These are phyloP conservation scores for Lentinula lateritia DNA, from an alignment of 768 basidiomycete species.

Conservation along the genomic window DNA sequence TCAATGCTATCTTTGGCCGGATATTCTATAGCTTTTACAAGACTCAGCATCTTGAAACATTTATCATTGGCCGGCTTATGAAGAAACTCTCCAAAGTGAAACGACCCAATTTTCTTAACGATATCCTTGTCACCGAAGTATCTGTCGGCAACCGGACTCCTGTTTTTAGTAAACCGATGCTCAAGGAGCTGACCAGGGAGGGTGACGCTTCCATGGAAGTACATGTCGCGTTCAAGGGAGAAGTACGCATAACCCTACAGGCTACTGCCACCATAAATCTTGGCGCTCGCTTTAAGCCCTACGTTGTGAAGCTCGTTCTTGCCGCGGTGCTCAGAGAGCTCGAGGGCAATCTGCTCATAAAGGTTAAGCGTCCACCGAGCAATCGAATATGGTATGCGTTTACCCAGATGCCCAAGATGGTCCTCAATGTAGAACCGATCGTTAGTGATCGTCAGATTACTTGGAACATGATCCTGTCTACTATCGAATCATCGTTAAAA, in stretches of 20 bases:
- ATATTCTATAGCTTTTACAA: slow-evolving; percentile 90
- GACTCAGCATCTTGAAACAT: slow-evolving; percentile 75
- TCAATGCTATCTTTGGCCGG: slow-evolving; percentile 91
- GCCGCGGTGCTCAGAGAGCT: slow-evolving; percentile 85
- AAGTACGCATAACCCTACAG: slow-evolving; percentile 84
- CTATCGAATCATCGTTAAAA: slow-evolving; percentile 83
- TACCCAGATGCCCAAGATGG: slow-evolving; percentile 83
- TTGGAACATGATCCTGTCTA: slow-evolving; percentile 86
- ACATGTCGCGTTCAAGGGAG: slow-evolving; percentile 79
- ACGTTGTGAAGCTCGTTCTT: slow-evolving; percentile 84
- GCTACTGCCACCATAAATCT: slow-evolving; percentile 85
- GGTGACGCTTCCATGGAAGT: slow-evolving; percentile 91
- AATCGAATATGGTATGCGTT: slow-evolving; percentile 97
- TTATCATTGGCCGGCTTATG: slow-evolving; percentile 85
- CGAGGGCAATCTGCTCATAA: slow-evolving; percentile 86
- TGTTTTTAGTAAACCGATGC: slow-evolving; percentile 93
- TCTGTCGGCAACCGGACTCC: slow-evolving; percentile 82
- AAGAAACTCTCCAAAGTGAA: slow-evolving; percentile 92
- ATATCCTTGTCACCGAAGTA: slow-evolving; percentile 84
- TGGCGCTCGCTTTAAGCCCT: slow-evolving; percentile 81
- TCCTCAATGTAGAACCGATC: slow-evolving; percentile 86
- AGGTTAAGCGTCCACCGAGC: slow-evolving; percentile 91
- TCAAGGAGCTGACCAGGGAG: slow-evolving; percentile 93
- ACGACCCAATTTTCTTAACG: slow-evolving; percentile 78
- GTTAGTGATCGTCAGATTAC: slow-evolving; percentile 94